Evolutionary conservation across 257 asterid species (phyloP).

Genomic region (Echites panduratus): DNA sequence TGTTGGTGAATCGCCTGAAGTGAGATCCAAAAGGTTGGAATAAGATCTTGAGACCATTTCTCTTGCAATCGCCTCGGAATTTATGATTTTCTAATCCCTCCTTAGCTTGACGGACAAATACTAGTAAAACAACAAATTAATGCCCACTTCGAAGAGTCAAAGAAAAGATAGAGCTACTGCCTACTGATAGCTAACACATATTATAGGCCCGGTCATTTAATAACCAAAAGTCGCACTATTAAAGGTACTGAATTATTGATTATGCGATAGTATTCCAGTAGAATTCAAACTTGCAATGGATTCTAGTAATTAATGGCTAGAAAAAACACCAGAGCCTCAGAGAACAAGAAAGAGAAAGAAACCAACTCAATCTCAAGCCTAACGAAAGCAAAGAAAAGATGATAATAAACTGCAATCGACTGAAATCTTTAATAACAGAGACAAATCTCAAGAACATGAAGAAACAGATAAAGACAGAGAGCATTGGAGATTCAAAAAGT

Average conservation of each 20-base stretch:
- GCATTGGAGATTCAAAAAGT: slow-evolving; percentile 1
- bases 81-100: background rate
- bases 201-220: background rate
- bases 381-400: background rate
- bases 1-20: slow-evolving; percentile 53
- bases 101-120: slow-evolving; percentile 8
- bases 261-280: background rate
- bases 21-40: slow-evolving; percentile 76
- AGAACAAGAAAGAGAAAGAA: background rate
- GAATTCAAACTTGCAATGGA: background rate
- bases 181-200: slow-evolving; percentile 3
- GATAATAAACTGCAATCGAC: background rate
- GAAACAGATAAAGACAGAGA: background rate
- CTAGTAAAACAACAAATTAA: slow-evolving; percentile 14
- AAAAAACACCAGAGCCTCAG: too few relatives aligned
- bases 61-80: background rate
- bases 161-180: slow-evolving; percentile 12
- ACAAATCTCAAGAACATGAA: slow-evolving; percentile 9
- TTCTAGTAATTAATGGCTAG: too few relatives aligned
- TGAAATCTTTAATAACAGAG: background rate
- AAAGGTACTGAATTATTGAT: background rate
- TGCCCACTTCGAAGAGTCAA: slow-evolving; percentile 17
- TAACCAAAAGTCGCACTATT: background rate
- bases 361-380: background rate
- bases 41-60: slow-evolving; percentile 76